Evolutionary conservation across 371 early-diverging fungal species (phyloP).

Genomic region (Mortierella sp.): DNA sequence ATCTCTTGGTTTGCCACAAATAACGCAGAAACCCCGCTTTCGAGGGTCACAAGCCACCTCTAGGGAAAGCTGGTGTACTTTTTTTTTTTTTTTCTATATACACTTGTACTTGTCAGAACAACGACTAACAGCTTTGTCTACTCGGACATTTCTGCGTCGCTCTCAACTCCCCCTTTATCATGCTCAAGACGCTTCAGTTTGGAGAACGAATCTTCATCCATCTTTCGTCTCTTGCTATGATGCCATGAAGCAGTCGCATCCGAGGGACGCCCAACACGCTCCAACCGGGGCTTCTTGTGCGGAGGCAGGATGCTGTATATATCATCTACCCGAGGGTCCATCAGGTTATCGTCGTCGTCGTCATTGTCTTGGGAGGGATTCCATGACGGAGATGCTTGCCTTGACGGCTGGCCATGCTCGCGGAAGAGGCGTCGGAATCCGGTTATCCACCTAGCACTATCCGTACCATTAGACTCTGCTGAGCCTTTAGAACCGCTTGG

Average conservation of each 20-base stretch:
- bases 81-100: too few species aligned
- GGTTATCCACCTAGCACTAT: constrained; percentile 37
- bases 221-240: constrained; percentile 46
- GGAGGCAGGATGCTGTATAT: constrained; percentile 51
- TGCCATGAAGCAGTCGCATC: constrained; percentile 45
- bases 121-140: constrained; percentile 6
- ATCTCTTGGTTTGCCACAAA: too few species aligned
- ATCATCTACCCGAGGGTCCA: constrained; percentile 46
- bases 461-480: constrained; percentile 1
- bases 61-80: too few species aligned
- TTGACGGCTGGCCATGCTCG: constrained; percentile 10
- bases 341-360: constrained; percentile 16
- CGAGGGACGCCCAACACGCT: constrained; percentile 40
- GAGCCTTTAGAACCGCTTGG: constrained; percentile 12
- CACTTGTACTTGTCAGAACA: too few species aligned
- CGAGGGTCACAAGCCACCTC: too few species aligned
- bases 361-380: neutral
- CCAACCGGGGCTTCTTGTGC: constrained; percentile 42
- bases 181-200: constrained; percentile 24
- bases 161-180: constrained; percentile 12
- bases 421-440: constrained; percentile 44
- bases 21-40: too few species aligned
- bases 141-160: constrained; percentile 48
- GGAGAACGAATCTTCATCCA: constrained; percentile 21
- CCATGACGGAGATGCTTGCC: neutral